These are phyloP conservation scores for Vinca minor DNA, from an alignment of 257 asterid species.

Conservation along the genomic window DNA sequence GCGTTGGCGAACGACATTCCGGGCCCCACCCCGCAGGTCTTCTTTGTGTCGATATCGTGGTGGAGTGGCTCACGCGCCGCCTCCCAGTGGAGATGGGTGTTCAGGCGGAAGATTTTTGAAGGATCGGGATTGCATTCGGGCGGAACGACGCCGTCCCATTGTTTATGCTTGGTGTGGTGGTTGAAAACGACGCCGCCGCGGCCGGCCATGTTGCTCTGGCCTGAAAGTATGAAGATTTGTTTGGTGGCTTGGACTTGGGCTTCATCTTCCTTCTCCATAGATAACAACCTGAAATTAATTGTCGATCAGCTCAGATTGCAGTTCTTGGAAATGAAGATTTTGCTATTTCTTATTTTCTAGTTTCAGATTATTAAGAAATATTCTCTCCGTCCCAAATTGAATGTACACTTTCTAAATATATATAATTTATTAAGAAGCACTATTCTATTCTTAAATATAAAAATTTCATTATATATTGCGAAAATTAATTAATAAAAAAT, in stretches of 20 bases:
- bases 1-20: constrained; percentile 84
- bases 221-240: constrained; percentile 70
- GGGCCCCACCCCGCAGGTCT: constrained; percentile 81
- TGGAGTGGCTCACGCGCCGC: constrained; percentile 76
- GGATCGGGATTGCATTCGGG: constrained; percentile 47
- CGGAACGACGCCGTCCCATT: constrained; percentile 77
- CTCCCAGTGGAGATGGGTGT: constrained; percentile 55
- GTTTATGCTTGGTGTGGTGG: constrained; percentile 26
- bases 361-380: too few relatives aligned
- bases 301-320: neutral
- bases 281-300: neutral
- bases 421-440: too few relatives aligned
- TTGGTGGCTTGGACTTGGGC: constrained; percentile 26
- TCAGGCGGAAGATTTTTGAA: constrained; percentile 50
- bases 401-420: too few relatives aligned
- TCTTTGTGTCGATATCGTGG: constrained; percentile 66
- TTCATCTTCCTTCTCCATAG: constrained; percentile 15
- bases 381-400: too few relatives aligned
- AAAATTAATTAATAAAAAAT: too few relatives aligned
- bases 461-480: too few relatives aligned
- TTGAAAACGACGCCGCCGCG: constrained; percentile 61
- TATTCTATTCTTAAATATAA: too few relatives aligned
- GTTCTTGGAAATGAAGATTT: too few relatives aligned
- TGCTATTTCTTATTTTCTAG: too few relatives aligned
- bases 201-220: constrained; percentile 98